Percentiles rank a stretch among this genome's conserved stretches.
phyloP scores from a whole-genome alignment of 305 asterid genomes.

The Andrographis paniculata region DNA sequence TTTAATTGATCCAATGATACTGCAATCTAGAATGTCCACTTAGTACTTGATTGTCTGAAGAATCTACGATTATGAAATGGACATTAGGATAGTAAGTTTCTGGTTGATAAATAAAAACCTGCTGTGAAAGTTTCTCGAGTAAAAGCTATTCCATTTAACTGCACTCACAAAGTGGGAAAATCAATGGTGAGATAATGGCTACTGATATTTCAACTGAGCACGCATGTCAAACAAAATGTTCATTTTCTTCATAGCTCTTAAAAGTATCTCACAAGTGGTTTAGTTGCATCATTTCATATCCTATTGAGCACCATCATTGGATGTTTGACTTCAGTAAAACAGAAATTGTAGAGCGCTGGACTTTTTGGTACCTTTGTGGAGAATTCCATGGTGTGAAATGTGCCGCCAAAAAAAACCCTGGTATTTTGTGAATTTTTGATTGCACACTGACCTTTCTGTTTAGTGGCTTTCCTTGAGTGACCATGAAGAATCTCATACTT shows the following conservation, averaged over 20 bases:
- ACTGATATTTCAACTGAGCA: slow-evolving; percentile 15
- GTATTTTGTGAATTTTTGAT: slow-evolving; percentile 25
- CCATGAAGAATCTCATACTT: slow-evolving; percentile 27
- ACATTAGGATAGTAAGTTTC: neutral
- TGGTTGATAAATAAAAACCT: slow-evolving; percentile 14
- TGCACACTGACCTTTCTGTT: slow-evolving; percentile 30
- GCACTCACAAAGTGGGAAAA: slow-evolving; percentile 11
- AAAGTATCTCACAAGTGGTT: slow-evolving; percentile 21
- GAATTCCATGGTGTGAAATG: slow-evolving; percentile 27
- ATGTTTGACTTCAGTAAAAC: slow-evolving; percentile 29
- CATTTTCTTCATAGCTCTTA: slow-evolving; percentile 21
- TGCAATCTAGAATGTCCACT: slow-evolving; percentile 1
- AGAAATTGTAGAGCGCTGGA: slow-evolving; percentile 22
- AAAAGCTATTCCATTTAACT: slow-evolving; percentile 12
- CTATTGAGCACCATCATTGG: slow-evolving; percentile 25
- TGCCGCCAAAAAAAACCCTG: slow-evolving; percentile 21
- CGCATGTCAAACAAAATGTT: slow-evolving; percentile 10
- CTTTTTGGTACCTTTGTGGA: slow-evolving; percentile 32
- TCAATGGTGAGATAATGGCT: slow-evolving; percentile 16
- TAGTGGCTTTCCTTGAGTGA: slow-evolving; percentile 38
- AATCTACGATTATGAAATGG: slow-evolving; percentile 13
- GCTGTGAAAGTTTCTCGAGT: slow-evolving; percentile 5
- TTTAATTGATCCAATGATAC: neutral
- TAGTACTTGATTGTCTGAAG: slow-evolving; percentile 10
- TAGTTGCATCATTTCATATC: slow-evolving; percentile 23